Evolutionary conservation across 495 filamentous ascomycete genomes (phyloP), one percentile per base, ranked within the genome.

Genomic region (Podospora comata): DNA sequence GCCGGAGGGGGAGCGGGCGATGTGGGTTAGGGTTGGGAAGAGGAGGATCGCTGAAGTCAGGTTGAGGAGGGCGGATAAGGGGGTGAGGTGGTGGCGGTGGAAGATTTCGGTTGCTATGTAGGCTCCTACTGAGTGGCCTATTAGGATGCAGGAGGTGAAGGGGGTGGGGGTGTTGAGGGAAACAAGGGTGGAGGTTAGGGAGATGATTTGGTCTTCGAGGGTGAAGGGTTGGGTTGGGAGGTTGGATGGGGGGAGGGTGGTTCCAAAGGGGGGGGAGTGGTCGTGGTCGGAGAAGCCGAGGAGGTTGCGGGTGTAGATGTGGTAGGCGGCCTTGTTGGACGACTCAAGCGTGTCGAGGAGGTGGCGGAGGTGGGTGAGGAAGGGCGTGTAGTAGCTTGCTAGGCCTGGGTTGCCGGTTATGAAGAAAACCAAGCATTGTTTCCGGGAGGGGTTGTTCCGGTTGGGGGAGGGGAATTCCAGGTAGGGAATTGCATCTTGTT

Each of bases 391-490:
- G 82, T 93, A 97, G 34, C 79, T 80, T 59, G 97, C 88, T 44
- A 97, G 79, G 0, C 94, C 94, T 11, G 94, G 94, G 69, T 97
- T 97, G 18, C 94, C 94, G 30, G 92, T 83, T 55, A 97, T 87
- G 76, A 96, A 92, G 80, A 77, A 84, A 32, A 86, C 70, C 62
- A 87, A 77, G 54, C 72, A 72, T 19, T 80, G 66, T 30, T 65
- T 71, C 30, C 64, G 71, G 7, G 0, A 44, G 9, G 16, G 0
- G 18, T 71, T 67, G 7, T 63, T 20, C 16, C 39, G 9, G 19
- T 62, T n/a, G 0, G 23, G 18, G 0, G 72, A 74, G 7, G 74
- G 72, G 39, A 66, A 72, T 15, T 65, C 39, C 5, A 73, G 27
- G 11, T 28, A 69, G 0, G 73, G 71, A 0, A 73, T 59, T 3